A percentile compares a stretch with the other conserved stretches of the same genome.
Evolutionary conservation across 208 protist genomes (phyloP).

Genomic region (Leishmania tarentolae): DNA sequence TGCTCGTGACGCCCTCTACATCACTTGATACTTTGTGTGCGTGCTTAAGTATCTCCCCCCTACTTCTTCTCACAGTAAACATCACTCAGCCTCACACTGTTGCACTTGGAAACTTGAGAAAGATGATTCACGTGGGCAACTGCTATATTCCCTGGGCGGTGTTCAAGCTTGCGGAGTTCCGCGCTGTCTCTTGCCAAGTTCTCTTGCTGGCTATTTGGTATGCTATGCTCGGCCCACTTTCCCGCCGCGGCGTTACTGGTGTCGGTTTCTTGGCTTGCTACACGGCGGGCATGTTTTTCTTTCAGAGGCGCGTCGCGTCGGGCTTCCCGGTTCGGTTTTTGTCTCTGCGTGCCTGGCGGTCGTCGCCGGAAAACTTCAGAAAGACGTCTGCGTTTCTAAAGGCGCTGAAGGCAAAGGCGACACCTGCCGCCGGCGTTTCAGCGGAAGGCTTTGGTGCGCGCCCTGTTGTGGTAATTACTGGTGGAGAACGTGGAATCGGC

Average conservation of each 20-base stretch:
- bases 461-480: conserved; percentile 48
- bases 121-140: conserved; percentile 28
- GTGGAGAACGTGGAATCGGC: conserved; percentile 53
- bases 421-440: not conserved
- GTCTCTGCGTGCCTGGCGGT: conserved; percentile 37
- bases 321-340: conserved; percentile 40
- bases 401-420: conserved; percentile 11
- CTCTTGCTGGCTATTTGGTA: conserved; percentile 18
- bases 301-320: conserved; percentile 49
- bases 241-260: conserved; percentile 7
- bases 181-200: conserved; percentile 35
- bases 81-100: not conserved
- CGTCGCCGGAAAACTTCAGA: conserved; percentile 41
- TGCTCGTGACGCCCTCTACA: not conserved
- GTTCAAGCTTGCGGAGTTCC: conserved; percentile 40
- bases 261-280: conserved; percentile 13
- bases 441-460: conserved; percentile 5
- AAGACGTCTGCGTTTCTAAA: conserved; percentile 38
- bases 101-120: not conserved
- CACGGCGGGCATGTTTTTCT: conserved; percentile 39
- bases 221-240: conserved; percentile 11
- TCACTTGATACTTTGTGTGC: not conserved
- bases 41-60: not conserved
- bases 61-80: not conserved
- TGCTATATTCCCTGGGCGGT: conserved; percentile 41